phyloP scores from a whole-genome alignment of 2,329 filamentous ascomycete species.

The Talaromyces sp. region DNA sequence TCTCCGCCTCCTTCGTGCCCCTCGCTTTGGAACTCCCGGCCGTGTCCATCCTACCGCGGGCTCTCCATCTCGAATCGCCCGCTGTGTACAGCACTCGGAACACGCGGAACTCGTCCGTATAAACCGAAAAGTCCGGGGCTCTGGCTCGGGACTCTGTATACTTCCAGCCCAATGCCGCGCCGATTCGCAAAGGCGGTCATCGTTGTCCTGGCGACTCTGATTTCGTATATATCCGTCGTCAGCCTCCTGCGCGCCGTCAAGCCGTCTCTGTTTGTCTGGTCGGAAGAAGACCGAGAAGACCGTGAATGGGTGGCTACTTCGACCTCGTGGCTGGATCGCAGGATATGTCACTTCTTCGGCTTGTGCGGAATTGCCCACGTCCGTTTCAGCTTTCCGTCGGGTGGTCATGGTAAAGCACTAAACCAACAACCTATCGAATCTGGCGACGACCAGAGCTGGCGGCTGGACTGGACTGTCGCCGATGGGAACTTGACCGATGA shows the following conservation, averaged over 20 bases:
- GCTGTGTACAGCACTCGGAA: not conserved
- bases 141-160: conserved; percentile 3
- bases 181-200: conserved; percentile 35
- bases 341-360: conserved; percentile 71
- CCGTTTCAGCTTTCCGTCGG: conserved; percentile 47
- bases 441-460: conserved; percentile 31
- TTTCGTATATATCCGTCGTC: conserved; percentile 38
- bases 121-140: not conserved
- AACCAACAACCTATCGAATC: conserved; percentile 14
- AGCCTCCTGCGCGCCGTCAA: conserved; percentile 53
- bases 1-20: not conserved
- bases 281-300: conserved; percentile 58
- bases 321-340: conserved; percentile 67
- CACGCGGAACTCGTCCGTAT: not conserved
- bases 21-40: conserved; percentile 11
- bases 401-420: conserved; percentile 21
- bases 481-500: conserved; percentile 46
- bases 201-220: conserved; percentile 34
- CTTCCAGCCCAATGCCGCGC: conserved; percentile 34
- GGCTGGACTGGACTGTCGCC: conserved; percentile 40
- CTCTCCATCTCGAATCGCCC: not conserved
- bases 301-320: conserved; percentile 64
- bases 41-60: conserved; percentile 5
- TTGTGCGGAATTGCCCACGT: conserved; percentile 75
- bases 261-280: conserved; percentile 56